Evolutionary conservation across 306 rosid genomes (phyloP).

Genomic region (Arachis stenosperma): DNA sequence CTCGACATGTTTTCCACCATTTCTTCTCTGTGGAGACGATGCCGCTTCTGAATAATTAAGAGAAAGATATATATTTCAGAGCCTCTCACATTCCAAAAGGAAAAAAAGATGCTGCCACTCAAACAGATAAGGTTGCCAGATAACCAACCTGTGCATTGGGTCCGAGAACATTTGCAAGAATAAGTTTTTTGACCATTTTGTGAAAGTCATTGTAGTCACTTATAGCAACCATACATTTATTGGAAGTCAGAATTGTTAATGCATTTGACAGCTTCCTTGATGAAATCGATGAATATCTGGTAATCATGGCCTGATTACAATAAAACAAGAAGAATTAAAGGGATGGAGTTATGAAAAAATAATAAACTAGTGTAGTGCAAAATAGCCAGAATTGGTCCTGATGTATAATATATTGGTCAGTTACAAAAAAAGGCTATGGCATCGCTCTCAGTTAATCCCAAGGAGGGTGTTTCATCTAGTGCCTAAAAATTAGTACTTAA

Average conservation of each 20-base stretch:
- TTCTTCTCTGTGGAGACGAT: slow-evolving; percentile 59
- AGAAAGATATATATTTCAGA: slow-evolving; percentile 7
- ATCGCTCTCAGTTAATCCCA: not conserved
- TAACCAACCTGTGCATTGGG: slow-evolving; percentile 72
- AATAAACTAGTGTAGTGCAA: too few species aligned
- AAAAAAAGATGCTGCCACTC: not conserved
- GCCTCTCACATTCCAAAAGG: not conserved
- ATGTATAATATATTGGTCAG: too few species aligned
- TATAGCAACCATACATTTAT: slow-evolving; percentile 91
- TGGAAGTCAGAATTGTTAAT: slow-evolving; percentile 58
- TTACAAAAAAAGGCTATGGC: not conserved
- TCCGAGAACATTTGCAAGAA: slow-evolving; percentile 74
- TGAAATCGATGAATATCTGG: slow-evolving; percentile 78
- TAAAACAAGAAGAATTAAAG: slow-evolving; percentile 12
- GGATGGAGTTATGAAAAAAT: not conserved
- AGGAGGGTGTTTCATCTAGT: too few species aligned
- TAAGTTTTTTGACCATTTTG: slow-evolving; percentile 64
- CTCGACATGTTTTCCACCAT: slow-evolving; percentile 62
- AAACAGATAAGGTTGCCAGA: not conserved
- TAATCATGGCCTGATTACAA: slow-evolving; percentile 82
- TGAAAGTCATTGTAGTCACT: slow-evolving; percentile 93
- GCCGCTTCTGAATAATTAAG: slow-evolving; percentile 66
- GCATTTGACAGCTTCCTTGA: slow-evolving; percentile 80
- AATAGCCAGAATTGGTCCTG: too few species aligned
- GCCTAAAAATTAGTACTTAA: too few species aligned